Evolutionary conservation across 176 grass and related monocot genomes (phyloP), one percentile per base, ranked within the genome.

Genomic region (Musa itinerans): DNA sequence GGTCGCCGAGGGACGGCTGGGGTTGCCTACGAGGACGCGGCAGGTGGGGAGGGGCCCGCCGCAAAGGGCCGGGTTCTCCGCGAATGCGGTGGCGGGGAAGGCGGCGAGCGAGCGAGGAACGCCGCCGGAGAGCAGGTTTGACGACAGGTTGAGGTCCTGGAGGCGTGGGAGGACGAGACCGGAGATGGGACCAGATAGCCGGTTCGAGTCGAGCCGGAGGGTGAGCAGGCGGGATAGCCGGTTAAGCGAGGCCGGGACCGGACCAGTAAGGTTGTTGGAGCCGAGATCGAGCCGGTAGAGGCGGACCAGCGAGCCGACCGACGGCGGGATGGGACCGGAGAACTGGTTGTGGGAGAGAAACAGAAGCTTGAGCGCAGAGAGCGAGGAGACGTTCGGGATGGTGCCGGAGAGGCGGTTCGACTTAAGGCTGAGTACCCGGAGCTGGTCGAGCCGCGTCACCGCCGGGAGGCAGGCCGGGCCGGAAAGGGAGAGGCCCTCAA

Each of bases 381-480:
- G 87, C 53, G 73, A 80, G 3, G 89, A 96, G 17, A 96, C 83
- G 86, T 96, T 89, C 5, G 89, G 92, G 63, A 96, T 56, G 8
- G 10, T 11, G 64, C 89, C 87, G 1, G 89, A 76, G 58, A 96
- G 49, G 0, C 4, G 53, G 85, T 96, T 96, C 1, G 78, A 81
- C 63, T 96, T 96, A 78, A 96, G 85, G 52, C 92, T 96, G 27
- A 96, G 79, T 65, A 96, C 87, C 72, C 87, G 87, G 52, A 96
- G 87, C 22, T 78, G 83, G 73, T 92, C 92, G 16, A 92, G 75
- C 9, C 69, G 52, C 15, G 85, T 52, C 1, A 96, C 82, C 53
- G 53, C 27, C 22, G 72, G 81, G 16, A 96, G 85, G 13, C 75
- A 87, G 16, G 64, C 49, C 3, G 20, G 34, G 63, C 89, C 92